A percentile compares a stretch with the other conserved stretches of the same genome.
Conservation (phyloP, 2,329 filamentous ascomycete genomes). For the Diaporthe amygdali region DNA sequence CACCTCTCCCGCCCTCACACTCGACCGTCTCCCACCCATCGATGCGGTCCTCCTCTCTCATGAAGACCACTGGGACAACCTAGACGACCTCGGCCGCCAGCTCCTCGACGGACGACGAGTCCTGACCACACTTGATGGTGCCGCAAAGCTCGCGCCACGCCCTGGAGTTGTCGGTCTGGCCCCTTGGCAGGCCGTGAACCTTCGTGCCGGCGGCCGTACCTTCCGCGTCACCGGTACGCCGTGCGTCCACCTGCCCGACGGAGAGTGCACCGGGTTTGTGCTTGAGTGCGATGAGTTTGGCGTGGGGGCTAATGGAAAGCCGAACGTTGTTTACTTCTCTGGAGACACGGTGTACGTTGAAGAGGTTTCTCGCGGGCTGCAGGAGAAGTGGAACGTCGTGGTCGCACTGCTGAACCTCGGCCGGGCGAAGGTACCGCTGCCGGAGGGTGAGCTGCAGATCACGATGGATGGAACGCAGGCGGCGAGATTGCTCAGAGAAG, state of each 20-base stretch:
- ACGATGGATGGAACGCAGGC: slow-evolving; percentile 51
- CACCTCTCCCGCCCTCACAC: slow-evolving; percentile 39
- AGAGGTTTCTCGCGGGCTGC: slow-evolving; percentile 40
- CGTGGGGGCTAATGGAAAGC: slow-evolving; percentile 36
- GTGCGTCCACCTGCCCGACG: slow-evolving; percentile 46
- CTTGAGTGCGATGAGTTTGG: slow-evolving; percentile 44
- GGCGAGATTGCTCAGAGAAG: slow-evolving; percentile 41
- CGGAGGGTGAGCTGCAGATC: slow-evolving; percentile 38
- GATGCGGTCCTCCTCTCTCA: slow-evolving; percentile 56
- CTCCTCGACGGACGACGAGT: slow-evolving; percentile 51
- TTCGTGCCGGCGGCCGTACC: slow-evolving; percentile 7
- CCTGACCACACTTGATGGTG: slow-evolving; percentile 51
- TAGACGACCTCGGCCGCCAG: slow-evolving; percentile 50
- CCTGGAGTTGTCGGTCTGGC: slow-evolving; percentile 45
- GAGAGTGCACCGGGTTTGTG: slow-evolving; percentile 52
- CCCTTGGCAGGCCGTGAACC: slow-evolving; percentile 26
- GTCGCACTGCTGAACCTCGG: slow-evolving; percentile 48
- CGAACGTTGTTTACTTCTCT: slow-evolving; percentile 54
- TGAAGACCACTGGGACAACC: slow-evolving; percentile 56
- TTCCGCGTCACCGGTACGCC: slow-evolving; percentile 50
- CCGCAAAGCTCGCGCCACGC: slow-evolving; percentile 46
- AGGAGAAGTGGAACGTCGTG: slow-evolving; percentile 40
- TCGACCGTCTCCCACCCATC: slow-evolving; percentile 47
- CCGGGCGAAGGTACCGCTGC: slow-evolving; percentile 34
- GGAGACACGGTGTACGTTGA: slow-evolving; percentile 54